Base-by-base conservation (phyloP, 495 filamentous ascomycete genomes). In the Podospora didyma region DNA sequence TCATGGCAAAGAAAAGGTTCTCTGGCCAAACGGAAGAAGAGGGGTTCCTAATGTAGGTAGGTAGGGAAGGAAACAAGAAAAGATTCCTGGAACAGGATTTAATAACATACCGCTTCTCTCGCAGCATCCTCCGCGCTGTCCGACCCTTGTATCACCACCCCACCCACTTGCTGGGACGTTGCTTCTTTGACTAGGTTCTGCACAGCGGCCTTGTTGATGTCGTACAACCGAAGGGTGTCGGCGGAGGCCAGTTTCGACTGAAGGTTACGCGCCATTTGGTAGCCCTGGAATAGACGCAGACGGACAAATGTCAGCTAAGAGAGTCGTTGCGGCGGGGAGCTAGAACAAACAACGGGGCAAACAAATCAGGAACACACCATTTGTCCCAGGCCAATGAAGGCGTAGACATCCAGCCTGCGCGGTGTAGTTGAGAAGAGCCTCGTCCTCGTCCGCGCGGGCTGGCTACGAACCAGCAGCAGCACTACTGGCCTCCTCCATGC, bases 211-310 rank as follows among this genome's bases (percentile, higher is more conserved):
- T 74, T 67, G 61, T 94, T 93, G 62, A 92, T 84, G 67, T 96
- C 90, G 54, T 84, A 88, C 19, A 96, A 68, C 21, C 83, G 73
- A 16, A 96, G 56, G 2, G 77, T 86, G 67, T 95, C 90, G 20
- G 70, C 74, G 2, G 82, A 76, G 3, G 89, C 77, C 10, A 94
- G 82, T 64, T 92, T 93, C 23, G 84, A 76, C 58, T 89, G 87
- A 1, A 96, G 75, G 63, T 94, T 96, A 67, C 82, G 83, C n/a
- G 90, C 90, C 90, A 96, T 95, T 61, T 88, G 85, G 55, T 88
- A 93, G 2, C 89, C 89, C 77, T 79, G 58, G 4, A 5, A 42
- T 7, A 5, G 39, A 42, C 9, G 5, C 9, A 14, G 14, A 42
- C 9, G 14, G 39, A 42, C 9, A 14, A 14, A 14, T 7, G 1